These are phyloP conservation scores for Trypanosoma cruzi DNA, from an alignment of 208 protist genomes.

Conservation along the genomic window DNA sequence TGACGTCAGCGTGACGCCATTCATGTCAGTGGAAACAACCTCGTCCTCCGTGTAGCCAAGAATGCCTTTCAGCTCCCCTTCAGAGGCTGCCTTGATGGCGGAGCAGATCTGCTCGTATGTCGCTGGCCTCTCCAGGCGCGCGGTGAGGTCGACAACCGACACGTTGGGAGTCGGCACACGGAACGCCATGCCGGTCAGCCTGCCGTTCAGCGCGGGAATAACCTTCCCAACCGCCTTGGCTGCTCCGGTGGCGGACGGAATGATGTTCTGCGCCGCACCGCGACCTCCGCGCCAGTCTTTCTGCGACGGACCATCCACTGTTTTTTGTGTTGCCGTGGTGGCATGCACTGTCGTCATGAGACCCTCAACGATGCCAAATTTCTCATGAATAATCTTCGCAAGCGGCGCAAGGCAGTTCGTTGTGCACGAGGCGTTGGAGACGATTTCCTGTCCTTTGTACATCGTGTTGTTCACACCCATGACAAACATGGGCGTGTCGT, in stretches of 20 bases:
- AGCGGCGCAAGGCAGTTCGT: constrained; percentile 99
- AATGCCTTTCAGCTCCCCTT: constrained; percentile 94
- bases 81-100: constrained; percentile 37
- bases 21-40: no score
- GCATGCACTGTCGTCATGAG: constrained; percentile 99
- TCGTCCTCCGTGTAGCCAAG: no score
- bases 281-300: constrained; percentile 98
- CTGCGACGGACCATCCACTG: constrained; percentile 93
- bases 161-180: no score
- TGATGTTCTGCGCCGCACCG: constrained; percentile 96
- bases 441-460: constrained; percentile 75
- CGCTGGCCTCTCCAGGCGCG: constrained; percentile 33
- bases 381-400: constrained; percentile 96
- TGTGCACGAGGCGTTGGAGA: constrained; percentile 99
- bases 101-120: constrained; percentile 46
- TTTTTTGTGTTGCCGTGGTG: constrained; percentile 97
- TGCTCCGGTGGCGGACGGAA: constrained; percentile 98
- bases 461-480: constrained; percentile 96
- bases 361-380: constrained; percentile 95
- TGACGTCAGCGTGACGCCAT: constrained; percentile 98
- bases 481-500: constrained; percentile 97
- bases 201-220: no score
- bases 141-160: no score
- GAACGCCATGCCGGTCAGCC: no score
- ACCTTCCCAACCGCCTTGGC: no score